These are phyloP conservation scores for Aurantiochytrium sp. DNA, from an alignment of 108 stramenopile species.

Conservation along the genomic window DNA sequence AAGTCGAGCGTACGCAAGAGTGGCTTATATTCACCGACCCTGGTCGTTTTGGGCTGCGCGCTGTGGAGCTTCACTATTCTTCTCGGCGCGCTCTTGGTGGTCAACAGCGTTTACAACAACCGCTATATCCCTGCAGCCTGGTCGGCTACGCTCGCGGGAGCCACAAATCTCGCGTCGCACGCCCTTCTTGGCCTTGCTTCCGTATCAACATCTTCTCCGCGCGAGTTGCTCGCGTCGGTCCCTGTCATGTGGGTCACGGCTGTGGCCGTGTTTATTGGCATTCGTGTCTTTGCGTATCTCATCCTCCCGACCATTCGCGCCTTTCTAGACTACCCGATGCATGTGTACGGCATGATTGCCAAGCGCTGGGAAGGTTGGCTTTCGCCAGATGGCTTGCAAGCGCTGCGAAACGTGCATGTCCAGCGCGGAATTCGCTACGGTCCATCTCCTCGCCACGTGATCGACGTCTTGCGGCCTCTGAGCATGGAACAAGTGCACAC, in stretches of 20 bases:
- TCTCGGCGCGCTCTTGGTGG: neutral
- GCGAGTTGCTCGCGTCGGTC: neutral
- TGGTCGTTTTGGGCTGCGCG: neutral
- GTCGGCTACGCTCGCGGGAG: neutral
- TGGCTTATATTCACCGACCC: neutral
- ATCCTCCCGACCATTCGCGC: neutral
- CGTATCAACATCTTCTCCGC: neutral
- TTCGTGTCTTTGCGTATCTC: neutral
- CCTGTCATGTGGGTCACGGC: neutral
- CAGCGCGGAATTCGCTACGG: neutral
- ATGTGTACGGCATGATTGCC: neutral
- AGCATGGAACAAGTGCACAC: neutral
- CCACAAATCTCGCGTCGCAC: neutral
- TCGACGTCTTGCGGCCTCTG: neutral
- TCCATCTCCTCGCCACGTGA: neutral
- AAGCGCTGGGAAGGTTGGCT: neutral
- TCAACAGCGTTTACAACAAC: neutral
- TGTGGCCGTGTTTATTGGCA: neutral
- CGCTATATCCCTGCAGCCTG: neutral
- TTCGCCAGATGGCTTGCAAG: neutral
- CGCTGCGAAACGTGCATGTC: neutral
- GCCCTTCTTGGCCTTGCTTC: neutral
- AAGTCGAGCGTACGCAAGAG: neutral
- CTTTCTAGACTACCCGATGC: conserved; percentile 8
- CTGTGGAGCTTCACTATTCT: conserved; percentile 10